phyloP scores from a whole-genome alignment of 768 basidiomycete species.

The Daedaleopsis nitida region DNA sequence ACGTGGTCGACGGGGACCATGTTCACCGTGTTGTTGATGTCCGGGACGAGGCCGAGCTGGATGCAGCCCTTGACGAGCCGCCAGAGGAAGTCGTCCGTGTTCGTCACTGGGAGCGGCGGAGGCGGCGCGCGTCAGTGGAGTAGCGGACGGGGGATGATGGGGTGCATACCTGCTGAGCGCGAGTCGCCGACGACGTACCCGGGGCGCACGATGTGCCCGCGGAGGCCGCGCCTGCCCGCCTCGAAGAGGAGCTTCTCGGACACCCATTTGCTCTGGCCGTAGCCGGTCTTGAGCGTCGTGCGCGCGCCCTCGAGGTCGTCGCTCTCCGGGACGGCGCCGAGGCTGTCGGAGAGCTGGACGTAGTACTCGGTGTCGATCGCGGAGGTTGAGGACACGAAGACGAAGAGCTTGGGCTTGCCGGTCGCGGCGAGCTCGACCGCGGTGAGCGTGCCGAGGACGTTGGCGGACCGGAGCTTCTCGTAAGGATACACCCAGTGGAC shows the following conservation, averaged over 20 bases:
- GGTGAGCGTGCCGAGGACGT: conserved; percentile 90
- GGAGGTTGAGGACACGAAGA: conserved; percentile 96
- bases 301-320: conserved; percentile 90
- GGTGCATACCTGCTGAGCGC: conserved; percentile 69
- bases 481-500: conserved; percentile 99
- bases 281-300: conserved; percentile 78
- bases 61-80: conserved; percentile 97
- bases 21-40: conserved; percentile 98
- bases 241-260: conserved; percentile 93
- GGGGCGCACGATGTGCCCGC: conserved; percentile 86
- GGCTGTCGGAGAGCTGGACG: conserved; percentile 77
- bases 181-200: conserved; percentile 98
- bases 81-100: conserved; percentile 99
- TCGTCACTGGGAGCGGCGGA: conserved; percentile 68
- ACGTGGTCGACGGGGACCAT: conserved; percentile 99
- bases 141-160: neutral
- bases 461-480: conserved; percentile 86
- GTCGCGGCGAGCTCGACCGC: conserved; percentile 77
- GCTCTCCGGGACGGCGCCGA: conserved; percentile 77
- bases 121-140: neutral
- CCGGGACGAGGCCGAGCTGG: conserved; percentile 93
- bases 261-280: conserved; percentile 99
- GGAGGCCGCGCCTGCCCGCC: conserved; percentile 83
- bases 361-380: conserved; percentile 91
- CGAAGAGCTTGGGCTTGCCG: conserved; percentile 73